Base-by-base conservation (phyloP, 176 grass and related monocot species). In the Bothriochloa decipiens region DNA sequence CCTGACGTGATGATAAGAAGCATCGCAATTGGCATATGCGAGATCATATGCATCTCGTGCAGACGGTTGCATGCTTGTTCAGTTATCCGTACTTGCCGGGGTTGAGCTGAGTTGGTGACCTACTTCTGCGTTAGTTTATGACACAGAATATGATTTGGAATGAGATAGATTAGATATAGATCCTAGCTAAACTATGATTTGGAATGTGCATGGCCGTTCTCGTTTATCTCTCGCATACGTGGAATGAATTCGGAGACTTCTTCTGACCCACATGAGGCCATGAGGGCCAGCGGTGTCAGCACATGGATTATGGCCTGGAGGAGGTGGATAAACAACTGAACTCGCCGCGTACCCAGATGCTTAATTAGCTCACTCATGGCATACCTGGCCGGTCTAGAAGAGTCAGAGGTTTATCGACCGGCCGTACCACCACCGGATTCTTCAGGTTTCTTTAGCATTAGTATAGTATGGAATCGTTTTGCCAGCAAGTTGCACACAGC, bases 201-300 rank as follows among this genome's bases (percentile, higher is more conserved):
- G 68, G 87, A 80, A 79, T 84, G 75, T 78, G 49, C 60, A 63
- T 15, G 25, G 65, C 41, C 53, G 14, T 83, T 7, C 45, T 43
- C 15, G 0, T 0, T 16, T 69, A 36, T 50, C 63, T 70, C 20
- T 47, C 32, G 6, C 8, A 4, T 50, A 50, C 26, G 76, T 43
- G 42, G 29, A 52, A 53, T 10, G n/a, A 53, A 65, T 58, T 58
- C 7, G 57, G 64, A 41, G 57, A 78, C 41, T 32, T 32, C 29
- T 32, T 72, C n/a, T 40, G 74, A 28, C n/a, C 65, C 74, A 83
- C 80, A 78, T 88, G 86, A 83, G 86, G 46, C 46, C 46, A 49
- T 49, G 46, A 49, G 46, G 33, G 81, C 81, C 81, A 88, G 75
- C 81, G 36, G 14, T 84, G 81, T 88, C 75, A 67, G 75, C 86